Conservation (phyloP, 176 grass and related monocot genomes). For the Hordeum marinum region DNA sequence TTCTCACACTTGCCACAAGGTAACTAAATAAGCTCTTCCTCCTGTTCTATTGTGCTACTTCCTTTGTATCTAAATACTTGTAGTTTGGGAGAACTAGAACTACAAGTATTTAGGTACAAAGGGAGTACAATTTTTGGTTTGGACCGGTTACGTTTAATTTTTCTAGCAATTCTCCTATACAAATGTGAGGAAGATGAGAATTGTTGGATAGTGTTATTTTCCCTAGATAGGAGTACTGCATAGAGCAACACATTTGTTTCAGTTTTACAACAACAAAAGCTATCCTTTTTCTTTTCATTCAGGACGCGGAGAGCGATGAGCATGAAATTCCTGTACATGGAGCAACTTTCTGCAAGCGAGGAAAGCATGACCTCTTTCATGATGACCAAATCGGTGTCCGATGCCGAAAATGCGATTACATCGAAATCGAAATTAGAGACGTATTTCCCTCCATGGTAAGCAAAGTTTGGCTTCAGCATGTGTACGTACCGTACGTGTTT, state of each 20-base stretch:
- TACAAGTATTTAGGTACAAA: no score
- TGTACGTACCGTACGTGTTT: background rate
- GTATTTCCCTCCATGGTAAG: conserved; percentile 59
- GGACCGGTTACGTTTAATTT: no score
- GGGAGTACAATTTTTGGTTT: no score
- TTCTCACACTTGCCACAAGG: conserved; percentile 3
- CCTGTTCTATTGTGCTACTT: no score
- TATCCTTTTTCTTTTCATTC: background rate
- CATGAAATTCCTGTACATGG: background rate
- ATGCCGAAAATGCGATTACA: conserved; percentile 61
- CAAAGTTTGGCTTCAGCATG: background rate
- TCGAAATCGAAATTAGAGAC: conserved; percentile 65
- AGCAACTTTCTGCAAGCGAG: conserved; percentile 23
- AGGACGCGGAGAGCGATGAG: conserved; percentile 3
- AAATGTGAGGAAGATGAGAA: no score
- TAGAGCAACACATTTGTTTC: background rate
- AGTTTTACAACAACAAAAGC: no score
- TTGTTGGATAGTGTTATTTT: no score
- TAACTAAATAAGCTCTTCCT: background rate
- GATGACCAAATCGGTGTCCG: conserved; percentile 63
- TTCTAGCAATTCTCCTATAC: no score
- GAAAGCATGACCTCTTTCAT: conserved; percentile 57
- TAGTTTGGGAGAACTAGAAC: no score
- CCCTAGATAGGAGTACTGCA: no score
- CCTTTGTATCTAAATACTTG: no score